Conservation (phyloP, 2,329 filamentous ascomycete genomes). For the Chrysosporium queenslandicum region DNA sequence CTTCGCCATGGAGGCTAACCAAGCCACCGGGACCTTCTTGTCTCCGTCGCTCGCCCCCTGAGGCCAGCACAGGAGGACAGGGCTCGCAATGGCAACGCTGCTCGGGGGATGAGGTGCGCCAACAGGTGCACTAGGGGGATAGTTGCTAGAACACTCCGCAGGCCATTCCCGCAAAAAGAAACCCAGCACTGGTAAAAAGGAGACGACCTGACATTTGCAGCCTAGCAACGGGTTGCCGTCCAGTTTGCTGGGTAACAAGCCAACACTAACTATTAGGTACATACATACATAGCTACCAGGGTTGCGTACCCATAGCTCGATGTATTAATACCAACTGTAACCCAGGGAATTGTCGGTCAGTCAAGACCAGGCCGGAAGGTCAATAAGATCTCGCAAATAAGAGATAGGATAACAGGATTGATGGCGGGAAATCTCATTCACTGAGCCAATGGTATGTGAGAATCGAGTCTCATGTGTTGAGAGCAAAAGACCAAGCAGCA, state of each 20-base stretch:
- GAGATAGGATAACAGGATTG: neutral
- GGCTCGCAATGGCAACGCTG: too few relatives aligned
- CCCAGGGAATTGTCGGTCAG: neutral
- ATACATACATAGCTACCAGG: neutral
- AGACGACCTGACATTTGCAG: too few relatives aligned
- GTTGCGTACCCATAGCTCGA: neutral
- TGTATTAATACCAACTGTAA: neutral
- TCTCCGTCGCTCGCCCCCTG: neutral
- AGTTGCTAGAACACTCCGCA: too few relatives aligned
- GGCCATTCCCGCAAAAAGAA: too few relatives aligned
- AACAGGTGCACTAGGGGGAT: too few relatives aligned
- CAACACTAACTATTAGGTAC: neutral
- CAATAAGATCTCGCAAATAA: neutral
- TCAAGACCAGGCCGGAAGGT: neutral
- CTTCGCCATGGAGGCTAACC: conserved; percentile 1
- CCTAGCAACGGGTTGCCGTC: too few relatives aligned
- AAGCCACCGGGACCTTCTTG: neutral
- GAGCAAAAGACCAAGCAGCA: neutral
- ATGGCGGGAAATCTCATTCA: neutral
- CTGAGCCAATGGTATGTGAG: neutral
- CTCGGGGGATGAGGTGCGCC: too few relatives aligned
- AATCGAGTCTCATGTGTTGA: neutral
- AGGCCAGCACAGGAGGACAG: too few relatives aligned
- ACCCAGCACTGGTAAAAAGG: too few relatives aligned
- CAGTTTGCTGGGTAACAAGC: neutral